phyloP scores from a whole-genome alignment of 1,284 basidiomycete genomes.

The Takashimella tepidaria region DNA sequence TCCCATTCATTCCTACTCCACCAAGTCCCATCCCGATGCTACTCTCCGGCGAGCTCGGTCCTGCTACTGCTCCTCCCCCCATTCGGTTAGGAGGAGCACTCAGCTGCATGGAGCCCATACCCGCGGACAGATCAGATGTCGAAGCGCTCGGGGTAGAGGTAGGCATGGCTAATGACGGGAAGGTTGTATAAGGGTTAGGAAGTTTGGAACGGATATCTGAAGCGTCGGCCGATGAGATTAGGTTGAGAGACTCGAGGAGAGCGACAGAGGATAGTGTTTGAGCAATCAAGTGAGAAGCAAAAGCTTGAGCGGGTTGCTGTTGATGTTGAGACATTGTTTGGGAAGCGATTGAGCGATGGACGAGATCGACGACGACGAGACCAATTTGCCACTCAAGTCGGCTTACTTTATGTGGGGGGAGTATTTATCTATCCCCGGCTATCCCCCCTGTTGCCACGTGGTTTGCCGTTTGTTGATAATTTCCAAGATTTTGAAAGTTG shows the following conservation, averaged over 20 bases:
- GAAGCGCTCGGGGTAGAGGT: not conserved
- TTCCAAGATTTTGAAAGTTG: too few species aligned
- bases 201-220: conserved; percentile 33
- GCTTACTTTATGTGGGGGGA: not conserved
- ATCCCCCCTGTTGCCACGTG: not conserved
- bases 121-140: not conserved
- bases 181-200: conserved; percentile 22
- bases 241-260: conserved; percentile 32
- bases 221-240: conserved; percentile 33
- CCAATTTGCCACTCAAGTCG: too few species aligned
- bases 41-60: not conserved
- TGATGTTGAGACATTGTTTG: conserved; percentile 7
- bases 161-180: conserved; percentile 14
- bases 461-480: not conserved
- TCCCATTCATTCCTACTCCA: not conserved
- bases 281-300: conserved; percentile 38
- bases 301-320: conserved; percentile 25
- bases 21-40: too few species aligned
- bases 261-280: conserved; percentile 37
- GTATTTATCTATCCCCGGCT: not conserved
- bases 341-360: not conserved
- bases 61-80: too few species aligned
- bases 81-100: not conserved
- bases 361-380: not conserved
- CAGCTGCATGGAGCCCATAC: not conserved